A percentile compares a stretch with the other conserved stretches of the same genome.
These are phyloP conservation scores for Voacanga thouarsii DNA, from an alignment of 257 asterid species.

Conservation along the genomic window DNA sequence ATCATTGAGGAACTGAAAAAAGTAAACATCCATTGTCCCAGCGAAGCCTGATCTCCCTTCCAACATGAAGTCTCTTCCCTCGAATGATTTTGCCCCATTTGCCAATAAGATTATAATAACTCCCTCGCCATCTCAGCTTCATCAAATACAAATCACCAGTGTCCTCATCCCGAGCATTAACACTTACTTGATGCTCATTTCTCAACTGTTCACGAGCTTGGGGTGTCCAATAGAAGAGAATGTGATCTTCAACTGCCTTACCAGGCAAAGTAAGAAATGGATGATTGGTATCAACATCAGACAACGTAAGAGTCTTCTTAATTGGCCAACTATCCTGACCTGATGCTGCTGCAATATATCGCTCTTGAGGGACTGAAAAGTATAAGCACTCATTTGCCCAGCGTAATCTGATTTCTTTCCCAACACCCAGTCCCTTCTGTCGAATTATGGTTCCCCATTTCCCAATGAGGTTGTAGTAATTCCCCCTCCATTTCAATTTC, in stretches of 20 bases:
- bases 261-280: slow-evolving; percentile 88
- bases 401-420: slow-evolving; percentile 63
- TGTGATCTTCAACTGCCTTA: slow-evolving; percentile 75
- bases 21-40: slow-evolving; percentile 70
- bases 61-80: slow-evolving; percentile 62
- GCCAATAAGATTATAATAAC: slow-evolving; percentile 78
- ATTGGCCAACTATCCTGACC: slow-evolving; percentile 72
- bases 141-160: slow-evolving; percentile 63
- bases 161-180: slow-evolving; percentile 73
- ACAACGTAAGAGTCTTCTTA: slow-evolving; percentile 69
- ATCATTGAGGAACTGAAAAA: slow-evolving; percentile 58
- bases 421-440: slow-evolving; percentile 69
- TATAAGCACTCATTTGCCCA: slow-evolving; percentile 68
- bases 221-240: slow-evolving; percentile 61
- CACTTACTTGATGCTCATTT: slow-evolving; percentile 61
- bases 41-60: slow-evolving; percentile 65
- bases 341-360: slow-evolving; percentile 39
- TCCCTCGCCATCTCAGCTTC: slow-evolving; percentile 78
- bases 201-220: slow-evolving; percentile 67
- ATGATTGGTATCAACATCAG: slow-evolving; percentile 83
- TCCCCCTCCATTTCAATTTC: slow-evolving; percentile 80
- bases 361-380: slow-evolving; percentile 72
- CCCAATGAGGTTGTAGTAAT: slow-evolving; percentile 67
- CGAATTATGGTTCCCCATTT: slow-evolving; percentile 75
- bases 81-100: slow-evolving; percentile 82